Percentiles rank a stretch among this genome's conserved stretches.
These are phyloP conservation scores for Limnomonas spitsbergensis DNA, from an alignment of 139 green algal species.

Conservation along the genomic window DNA sequence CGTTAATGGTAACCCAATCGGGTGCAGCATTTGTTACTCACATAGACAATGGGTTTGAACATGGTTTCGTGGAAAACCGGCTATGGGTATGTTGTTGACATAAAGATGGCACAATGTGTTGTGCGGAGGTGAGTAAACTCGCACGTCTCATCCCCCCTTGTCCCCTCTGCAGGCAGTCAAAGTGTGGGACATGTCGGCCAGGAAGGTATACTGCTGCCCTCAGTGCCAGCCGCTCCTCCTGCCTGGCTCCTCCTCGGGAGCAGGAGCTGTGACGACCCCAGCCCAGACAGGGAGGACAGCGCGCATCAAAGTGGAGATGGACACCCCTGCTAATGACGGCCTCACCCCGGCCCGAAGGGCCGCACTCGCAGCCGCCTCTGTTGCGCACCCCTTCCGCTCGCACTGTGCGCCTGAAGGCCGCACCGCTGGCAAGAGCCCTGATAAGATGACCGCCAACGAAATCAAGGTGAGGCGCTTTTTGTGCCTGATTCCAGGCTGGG, in stretches of 20 bases:
- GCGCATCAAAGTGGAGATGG: no score
- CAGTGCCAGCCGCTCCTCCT: conserved; percentile 64
- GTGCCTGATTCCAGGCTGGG: background rate
- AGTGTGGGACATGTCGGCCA: conserved; percentile 72
- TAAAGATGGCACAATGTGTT: no score
- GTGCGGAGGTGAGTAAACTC: no score
- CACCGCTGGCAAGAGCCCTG: background rate
- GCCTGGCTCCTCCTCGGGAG: background rate
- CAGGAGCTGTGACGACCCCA: no score
- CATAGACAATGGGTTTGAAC: no score
- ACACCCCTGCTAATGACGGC: no score
- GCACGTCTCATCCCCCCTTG: no score
- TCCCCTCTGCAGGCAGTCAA: conserved; percentile 21
- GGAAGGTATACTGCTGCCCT: conserved; percentile 73
- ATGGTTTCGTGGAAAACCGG: no score
- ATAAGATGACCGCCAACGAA: background rate
- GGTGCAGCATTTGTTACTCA: no score
- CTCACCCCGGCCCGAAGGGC: conserved; percentile 18
- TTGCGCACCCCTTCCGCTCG: conserved; percentile 49
- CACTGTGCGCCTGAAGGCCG: conserved; percentile 71
- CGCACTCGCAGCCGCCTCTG: conserved; percentile 12
- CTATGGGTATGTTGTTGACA: background rate
- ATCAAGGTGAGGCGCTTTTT: background rate
- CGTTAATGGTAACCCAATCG: no score
- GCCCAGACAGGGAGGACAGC: no score